Evolutionary conservation across 805 yeast genomes (phyloP).

Genomic region (Cyberlindnera sargentensis): DNA sequence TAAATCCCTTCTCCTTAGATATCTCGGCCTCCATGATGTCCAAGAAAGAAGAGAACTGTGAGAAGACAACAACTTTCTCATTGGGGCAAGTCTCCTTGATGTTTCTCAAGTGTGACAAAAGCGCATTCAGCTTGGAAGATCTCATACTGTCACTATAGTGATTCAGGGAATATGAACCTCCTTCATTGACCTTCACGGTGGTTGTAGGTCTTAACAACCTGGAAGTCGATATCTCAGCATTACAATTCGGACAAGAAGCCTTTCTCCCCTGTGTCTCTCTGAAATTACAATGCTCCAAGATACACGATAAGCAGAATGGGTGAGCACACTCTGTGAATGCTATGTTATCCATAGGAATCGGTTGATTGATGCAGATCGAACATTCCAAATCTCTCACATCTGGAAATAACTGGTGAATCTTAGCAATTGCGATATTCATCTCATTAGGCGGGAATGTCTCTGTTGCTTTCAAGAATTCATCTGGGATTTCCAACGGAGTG

Average conservation of each 20-base stretch:
- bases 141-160: constrained; percentile 28
- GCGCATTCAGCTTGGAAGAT: constrained; percentile 69
- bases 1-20: constrained; percentile 38
- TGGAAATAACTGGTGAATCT: constrained; percentile 28
- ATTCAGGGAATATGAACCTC: constrained; percentile 11
- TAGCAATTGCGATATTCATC: constrained; percentile 7
- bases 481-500: constrained; percentile 12
- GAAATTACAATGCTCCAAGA: constrained; percentile 67
- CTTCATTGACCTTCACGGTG: constrained; percentile 19
- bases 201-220: constrained; percentile 28
- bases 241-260: constrained; percentile 72
- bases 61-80: constrained; percentile 79
- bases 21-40: constrained; percentile 68
- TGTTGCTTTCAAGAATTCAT: constrained; percentile 9
- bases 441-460: constrained; percentile 8
- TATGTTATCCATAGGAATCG: constrained; percentile 46
- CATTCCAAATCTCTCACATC: constrained; percentile 55
- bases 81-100: constrained; percentile 50
- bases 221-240: constrained; percentile 46
- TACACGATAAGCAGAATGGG: constrained; percentile 65
- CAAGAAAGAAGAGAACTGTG: constrained; percentile 80
- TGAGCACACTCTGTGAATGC: constrained; percentile 78
- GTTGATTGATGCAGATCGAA: constrained; percentile 72
- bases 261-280: constrained; percentile 41
- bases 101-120: constrained; percentile 49